Conservation (phyloP, 805 yeast species). For the Yarrowia osloensis region DNA sequence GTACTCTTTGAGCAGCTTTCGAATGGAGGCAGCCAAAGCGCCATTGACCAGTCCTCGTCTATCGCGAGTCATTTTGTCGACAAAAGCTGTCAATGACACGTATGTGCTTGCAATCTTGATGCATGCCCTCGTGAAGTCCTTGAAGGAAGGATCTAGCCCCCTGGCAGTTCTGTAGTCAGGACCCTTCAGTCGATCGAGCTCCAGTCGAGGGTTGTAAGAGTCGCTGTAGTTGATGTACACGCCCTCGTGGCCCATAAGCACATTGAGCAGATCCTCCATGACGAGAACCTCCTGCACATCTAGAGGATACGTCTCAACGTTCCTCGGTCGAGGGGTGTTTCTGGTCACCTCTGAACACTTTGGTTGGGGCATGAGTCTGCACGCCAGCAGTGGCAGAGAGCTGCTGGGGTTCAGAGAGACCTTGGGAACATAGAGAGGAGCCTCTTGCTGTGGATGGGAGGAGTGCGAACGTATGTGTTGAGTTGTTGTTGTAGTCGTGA, state of each 20-base stretch:
- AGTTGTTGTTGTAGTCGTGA: slow-evolving; percentile 19
- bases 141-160: slow-evolving; percentile 70
- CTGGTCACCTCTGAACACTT: slow-evolving; percentile 34
- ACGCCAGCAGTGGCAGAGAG: slow-evolving; percentile 31
- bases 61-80: slow-evolving; percentile 57
- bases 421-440: slow-evolving; percentile 22
- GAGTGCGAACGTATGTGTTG: slow-evolving; percentile 14
- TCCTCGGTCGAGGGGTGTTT: slow-evolving; percentile 19
- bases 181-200: slow-evolving; percentile 54
- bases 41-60: slow-evolving; percentile 73
- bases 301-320: slow-evolving; percentile 12
- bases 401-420: slow-evolving; percentile 6
- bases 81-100: slow-evolving; percentile 58
- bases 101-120: slow-evolving; percentile 65
- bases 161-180: slow-evolving; percentile 76
- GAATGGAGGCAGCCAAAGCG: slow-evolving; percentile 63
- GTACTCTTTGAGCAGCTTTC: slow-evolving; percentile 47
- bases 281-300: slow-evolving; percentile 67
- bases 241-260: slow-evolving; percentile 68
- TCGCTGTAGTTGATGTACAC: slow-evolving; percentile 69
- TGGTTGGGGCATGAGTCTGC: slow-evolving; percentile 33
- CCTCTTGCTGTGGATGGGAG: slow-evolving; percentile 11
- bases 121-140: slow-evolving; percentile 65
- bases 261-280: slow-evolving; percentile 66
- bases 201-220: slow-evolving; percentile 53